Evolutionary conservation across 139 green algal genomes (phyloP).

Genomic region (Trebouxia sp.): DNA sequence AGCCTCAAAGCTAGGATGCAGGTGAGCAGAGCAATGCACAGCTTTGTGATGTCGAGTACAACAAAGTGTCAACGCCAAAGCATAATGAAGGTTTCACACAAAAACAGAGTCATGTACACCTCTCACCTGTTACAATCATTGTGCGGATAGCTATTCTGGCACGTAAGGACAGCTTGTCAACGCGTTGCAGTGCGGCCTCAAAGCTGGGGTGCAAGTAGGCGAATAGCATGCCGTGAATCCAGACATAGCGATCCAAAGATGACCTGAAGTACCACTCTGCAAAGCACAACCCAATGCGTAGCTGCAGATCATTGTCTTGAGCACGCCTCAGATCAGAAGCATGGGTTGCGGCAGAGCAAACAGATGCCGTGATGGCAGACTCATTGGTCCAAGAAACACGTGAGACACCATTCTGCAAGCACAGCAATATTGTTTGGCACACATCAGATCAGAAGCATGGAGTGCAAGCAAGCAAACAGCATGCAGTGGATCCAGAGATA

Average conservation of each 20-base stretch:
- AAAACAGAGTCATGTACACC: too few relatives aligned
- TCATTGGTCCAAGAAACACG: too few relatives aligned
- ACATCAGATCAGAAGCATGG: neutral
- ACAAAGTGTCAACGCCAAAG: too few relatives aligned
- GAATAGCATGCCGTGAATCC: constrained; percentile 96
- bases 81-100: too few relatives aligned
- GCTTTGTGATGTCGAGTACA: too few relatives aligned
- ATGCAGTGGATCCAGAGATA: constrained; percentile 98
- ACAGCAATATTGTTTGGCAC: neutral
- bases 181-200: constrained; percentile 49
- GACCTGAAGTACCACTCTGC: constrained; percentile 94
- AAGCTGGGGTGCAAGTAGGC: constrained; percentile 75
- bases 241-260: constrained; percentile 92
- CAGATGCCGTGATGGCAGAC: neutral
- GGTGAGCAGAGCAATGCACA: too few relatives aligned
- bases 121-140: constrained; percentile 37
- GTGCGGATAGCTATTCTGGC: constrained; percentile 38
- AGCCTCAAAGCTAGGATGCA: constrained; percentile 61
- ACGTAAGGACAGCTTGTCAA: constrained; percentile 56
- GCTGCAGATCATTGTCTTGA: too few relatives aligned
- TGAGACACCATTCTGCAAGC: too few relatives aligned
- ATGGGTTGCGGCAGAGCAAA: too few relatives aligned
- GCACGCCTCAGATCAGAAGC: too few relatives aligned
- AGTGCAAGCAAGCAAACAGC: constrained; percentile 88
- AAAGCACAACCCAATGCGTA: neutral